Conservation (phyloP, 805 yeast species). For the Kodamaea laetipori region DNA sequence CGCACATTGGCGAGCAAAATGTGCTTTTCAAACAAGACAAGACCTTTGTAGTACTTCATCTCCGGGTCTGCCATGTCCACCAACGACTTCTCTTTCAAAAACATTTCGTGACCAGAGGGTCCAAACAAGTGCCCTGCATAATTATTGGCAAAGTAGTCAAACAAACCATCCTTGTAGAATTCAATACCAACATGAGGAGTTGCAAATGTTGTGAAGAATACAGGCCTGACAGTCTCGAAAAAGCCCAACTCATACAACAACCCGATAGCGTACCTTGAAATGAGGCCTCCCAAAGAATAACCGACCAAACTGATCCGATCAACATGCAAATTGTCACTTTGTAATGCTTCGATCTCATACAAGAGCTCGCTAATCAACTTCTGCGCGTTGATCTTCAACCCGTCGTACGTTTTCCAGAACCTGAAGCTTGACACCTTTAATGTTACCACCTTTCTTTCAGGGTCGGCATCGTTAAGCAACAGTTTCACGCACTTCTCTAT, state of each 20-base stretch:
- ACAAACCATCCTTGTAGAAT: conserved; percentile 34
- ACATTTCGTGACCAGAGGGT: conserved; percentile 37
- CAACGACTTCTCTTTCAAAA: conserved; percentile 45
- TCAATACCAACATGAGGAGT: conserved; percentile 48
- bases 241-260: conserved; percentile 34
- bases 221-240: conserved; percentile 38
- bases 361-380: conserved; percentile 39
- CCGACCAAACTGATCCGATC: conserved; percentile 42
- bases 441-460: conserved; percentile 31
- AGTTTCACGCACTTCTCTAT: conserved; percentile 35
- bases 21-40: conserved; percentile 57
- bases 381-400: conserved; percentile 37
- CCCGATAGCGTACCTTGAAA: conserved; percentile 44
- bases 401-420: conserved; percentile 49
- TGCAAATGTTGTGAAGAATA: conserved; percentile 44
- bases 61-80: conserved; percentile 55
- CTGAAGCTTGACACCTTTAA: conserved; percentile 42
- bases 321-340: conserved; percentile 30
- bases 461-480: conserved; percentile 22
- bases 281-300: conserved; percentile 46
- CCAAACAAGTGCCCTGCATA: conserved; percentile 41
- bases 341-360: conserved; percentile 42
- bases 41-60: conserved; percentile 54
- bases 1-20: conserved; percentile 70
- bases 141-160: conserved; percentile 35